A percentile compares a stretch with the other conserved stretches of the same genome.
phyloP scores from a whole-genome alignment of 208 protist genomes.

The Trypanosoma scelopori region DNA sequence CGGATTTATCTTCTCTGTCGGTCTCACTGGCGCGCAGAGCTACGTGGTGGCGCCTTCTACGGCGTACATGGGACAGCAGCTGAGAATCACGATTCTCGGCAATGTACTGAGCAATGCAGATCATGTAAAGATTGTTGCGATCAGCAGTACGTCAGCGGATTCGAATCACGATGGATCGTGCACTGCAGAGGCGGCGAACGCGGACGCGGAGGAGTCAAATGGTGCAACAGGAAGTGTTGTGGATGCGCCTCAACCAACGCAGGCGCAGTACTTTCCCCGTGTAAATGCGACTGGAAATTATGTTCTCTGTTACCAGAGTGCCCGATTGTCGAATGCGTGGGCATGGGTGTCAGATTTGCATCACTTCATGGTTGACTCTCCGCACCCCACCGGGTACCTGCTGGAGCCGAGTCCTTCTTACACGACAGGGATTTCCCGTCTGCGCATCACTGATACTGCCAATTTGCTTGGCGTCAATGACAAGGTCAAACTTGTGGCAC shows the following conservation, averaged over 20 bases:
- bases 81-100: constrained; percentile 68
- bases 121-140: constrained; percentile 75
- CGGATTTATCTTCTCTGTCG: constrained; percentile 79
- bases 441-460: constrained; percentile 45
- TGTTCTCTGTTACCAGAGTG: constrained; percentile 85
- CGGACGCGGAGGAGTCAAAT: constrained; percentile 48
- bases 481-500: constrained; percentile 54
- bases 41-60: constrained; percentile 69
- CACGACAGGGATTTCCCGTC: constrained; percentile 47
- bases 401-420: constrained; percentile 48
- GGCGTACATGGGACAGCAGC: constrained; percentile 67
- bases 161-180: constrained; percentile 40
- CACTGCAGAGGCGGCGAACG: constrained; percentile 52
- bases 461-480: constrained; percentile 39
- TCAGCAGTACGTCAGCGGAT: constrained; percentile 26
- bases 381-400: constrained; percentile 58
- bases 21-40: constrained; percentile 69
- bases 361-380: constrained; percentile 62
- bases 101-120: constrained; percentile 63
- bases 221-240: constrained; percentile 52
- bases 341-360: constrained; percentile 50
- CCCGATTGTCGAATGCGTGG: constrained; percentile 44
- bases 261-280: constrained; percentile 64
- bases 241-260: constrained; percentile 32
- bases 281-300: constrained; percentile 70